Percentiles rank a stretch among this genome's conserved stretches.
phyloP scores from a whole-genome alignment of 805 yeast species.

The Brettanomyces nanus region DNA sequence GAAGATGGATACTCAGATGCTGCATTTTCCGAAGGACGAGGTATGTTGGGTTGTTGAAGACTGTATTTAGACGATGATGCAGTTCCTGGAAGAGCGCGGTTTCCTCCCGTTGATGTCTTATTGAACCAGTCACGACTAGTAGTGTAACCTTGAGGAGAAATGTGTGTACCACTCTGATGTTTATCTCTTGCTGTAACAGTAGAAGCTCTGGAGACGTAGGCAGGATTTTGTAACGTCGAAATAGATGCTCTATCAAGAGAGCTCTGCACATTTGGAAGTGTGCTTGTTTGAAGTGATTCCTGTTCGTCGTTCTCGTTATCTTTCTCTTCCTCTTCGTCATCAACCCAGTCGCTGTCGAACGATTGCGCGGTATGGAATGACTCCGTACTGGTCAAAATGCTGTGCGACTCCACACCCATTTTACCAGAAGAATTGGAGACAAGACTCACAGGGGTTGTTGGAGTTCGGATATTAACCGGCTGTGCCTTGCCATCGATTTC shows the following conservation, averaged over 20 bases:
- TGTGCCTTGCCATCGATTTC: constrained; percentile 17
- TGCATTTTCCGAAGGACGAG: not conserved
- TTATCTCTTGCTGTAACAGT: too few relatives aligned
- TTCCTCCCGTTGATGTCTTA: not conserved
- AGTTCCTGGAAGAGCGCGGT: too few relatives aligned
- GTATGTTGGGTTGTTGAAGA: not conserved
- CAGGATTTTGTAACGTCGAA: not conserved
- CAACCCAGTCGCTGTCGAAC: constrained; percentile 5
- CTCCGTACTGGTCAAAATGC: constrained; percentile 12
- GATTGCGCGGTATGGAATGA: constrained; percentile 20
- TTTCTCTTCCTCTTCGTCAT: not conserved
- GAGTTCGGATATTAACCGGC: too few relatives aligned
- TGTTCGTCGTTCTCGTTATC: not conserved
- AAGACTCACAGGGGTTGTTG: too few relatives aligned
- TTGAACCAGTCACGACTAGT: not conserved
- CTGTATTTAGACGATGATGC: not conserved
- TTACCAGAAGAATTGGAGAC: not conserved
- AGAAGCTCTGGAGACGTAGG: not conserved
- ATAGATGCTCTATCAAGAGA: not conserved
- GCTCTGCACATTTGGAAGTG: not conserved
- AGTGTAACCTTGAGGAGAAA: not conserved
- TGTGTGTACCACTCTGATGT: too few relatives aligned
- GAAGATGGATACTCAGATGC: not conserved
- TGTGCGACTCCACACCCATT: not conserved
- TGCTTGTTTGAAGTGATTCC: too few relatives aligned